Evolutionary conservation across 2,329 filamentous ascomycete genomes (phyloP).

Genomic region (Onygenales sp.): DNA sequence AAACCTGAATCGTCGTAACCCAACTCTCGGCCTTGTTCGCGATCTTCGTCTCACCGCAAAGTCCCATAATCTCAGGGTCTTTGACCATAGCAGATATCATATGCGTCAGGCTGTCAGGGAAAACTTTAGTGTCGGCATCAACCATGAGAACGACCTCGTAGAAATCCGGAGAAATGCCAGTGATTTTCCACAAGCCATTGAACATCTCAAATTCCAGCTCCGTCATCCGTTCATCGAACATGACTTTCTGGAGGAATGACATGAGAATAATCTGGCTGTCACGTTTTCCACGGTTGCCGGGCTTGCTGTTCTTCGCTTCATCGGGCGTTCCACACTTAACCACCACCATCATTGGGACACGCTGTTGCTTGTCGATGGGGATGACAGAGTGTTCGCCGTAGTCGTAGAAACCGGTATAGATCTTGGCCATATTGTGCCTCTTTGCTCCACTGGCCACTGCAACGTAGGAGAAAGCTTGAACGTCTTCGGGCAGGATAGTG

Average conservation of each 20-base stretch:
- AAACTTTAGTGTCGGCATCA: constrained; percentile 97
- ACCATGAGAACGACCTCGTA: constrained; percentile 99
- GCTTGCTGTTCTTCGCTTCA: constrained; percentile 71
- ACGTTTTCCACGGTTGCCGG: constrained; percentile 94
- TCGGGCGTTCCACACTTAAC: constrained; percentile 93
- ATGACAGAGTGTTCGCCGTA: constrained; percentile 76
- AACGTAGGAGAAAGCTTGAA: constrained; percentile 87
- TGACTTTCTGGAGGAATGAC: constrained; percentile 99
- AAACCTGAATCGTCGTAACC: constrained; percentile 97
- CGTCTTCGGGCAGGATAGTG: constrained; percentile 67
- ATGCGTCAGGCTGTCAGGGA: constrained; percentile 94
- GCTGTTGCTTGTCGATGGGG: constrained; percentile 79
- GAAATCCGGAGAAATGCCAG: constrained; percentile 94
- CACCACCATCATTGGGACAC: constrained; percentile 93
- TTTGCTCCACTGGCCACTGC: constrained; percentile 93
- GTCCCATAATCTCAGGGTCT: constrained; percentile 97
- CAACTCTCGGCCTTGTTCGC: constrained; percentile 92
- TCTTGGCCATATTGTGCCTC: constrained; percentile 98
- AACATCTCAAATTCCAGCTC: constrained; percentile 99
- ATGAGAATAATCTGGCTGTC: constrained; percentile 99
- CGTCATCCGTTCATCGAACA: constrained; percentile 99
- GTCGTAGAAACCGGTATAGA: constrained; percentile 97
- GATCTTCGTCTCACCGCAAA: constrained; percentile 98
- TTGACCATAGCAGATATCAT: constrained; percentile 99
- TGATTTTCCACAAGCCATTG: constrained; percentile 97